phyloP scores from a whole-genome alignment of 768 basidiomycete species.

The Chiua virens region DNA sequence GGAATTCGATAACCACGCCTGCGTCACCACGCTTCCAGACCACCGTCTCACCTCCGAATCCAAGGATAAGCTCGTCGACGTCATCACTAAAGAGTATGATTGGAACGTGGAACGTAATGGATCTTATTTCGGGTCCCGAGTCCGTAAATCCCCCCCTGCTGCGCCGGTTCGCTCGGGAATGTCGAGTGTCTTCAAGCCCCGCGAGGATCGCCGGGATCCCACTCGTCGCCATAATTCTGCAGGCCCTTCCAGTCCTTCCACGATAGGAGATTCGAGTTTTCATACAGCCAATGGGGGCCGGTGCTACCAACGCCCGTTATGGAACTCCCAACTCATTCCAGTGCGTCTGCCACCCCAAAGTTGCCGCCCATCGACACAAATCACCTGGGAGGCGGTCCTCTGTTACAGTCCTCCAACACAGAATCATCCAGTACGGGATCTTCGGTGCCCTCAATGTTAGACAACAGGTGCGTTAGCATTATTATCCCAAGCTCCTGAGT shows the following conservation, averaged over 20 bases:
- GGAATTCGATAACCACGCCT: constrained; percentile 37
- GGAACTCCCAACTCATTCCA: constrained; percentile 10
- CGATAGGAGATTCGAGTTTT: constrained; percentile 1
- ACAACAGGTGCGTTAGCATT: constrained; percentile 8
- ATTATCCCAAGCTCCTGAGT: not conserved
- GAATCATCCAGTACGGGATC: not conserved
- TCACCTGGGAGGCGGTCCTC: not conserved
- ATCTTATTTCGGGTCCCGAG: constrained; percentile 11
- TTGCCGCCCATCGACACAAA: not conserved
- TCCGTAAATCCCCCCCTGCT: not conserved
- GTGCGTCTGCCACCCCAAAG: not conserved
- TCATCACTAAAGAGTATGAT: constrained; percentile 7
- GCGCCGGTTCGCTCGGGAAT: not conserved
- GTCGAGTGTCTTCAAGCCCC: not conserved
- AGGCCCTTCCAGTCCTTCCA: not conserved
- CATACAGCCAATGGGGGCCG: constrained; percentile 6
- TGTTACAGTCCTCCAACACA: not conserved
- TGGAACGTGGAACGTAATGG: constrained; percentile 10
- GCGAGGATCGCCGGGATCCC: not conserved
- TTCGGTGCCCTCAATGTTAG: constrained; percentile 3
- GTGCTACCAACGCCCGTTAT: constrained; percentile 5
- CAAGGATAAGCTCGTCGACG: constrained; percentile 9
- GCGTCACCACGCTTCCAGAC: constrained; percentile 32
- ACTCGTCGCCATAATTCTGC: not conserved
- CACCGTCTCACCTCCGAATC: constrained; percentile 12